Base-by-base conservation (phyloP, 202 grass and related monocot species). In the Saccharum hybrid region DNA sequence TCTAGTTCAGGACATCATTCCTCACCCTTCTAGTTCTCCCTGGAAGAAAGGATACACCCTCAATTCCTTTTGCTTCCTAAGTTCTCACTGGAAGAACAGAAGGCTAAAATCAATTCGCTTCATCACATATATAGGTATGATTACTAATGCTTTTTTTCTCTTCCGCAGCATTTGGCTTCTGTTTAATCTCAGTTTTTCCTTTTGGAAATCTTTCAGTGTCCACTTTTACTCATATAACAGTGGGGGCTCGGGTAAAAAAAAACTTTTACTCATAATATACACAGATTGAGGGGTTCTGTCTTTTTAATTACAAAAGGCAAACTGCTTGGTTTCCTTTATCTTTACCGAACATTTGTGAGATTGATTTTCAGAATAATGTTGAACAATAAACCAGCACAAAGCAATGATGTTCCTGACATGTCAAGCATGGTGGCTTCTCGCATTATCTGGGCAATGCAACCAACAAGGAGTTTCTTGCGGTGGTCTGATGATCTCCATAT, bases 401-500 rank as follows among this genome's bases (percentile, higher is more conserved):
- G 45, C 30, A 34, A 60, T 65, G 82, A 76, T 19, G 71, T 45
- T 84, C 69, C 76, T 80, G 63, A 43, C 76, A 70, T 88, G 56
- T 77, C 85, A 31, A 63, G 65, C 72, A 82, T 87, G 22, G 33
- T 9, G 65, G 56, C 22, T 75, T 61, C 63, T 56, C 49, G 13
- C 42, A 26, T 85, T 30, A 79, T 88, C 77, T 23, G 14, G 12
- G 71, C 63, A 63, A 81, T 85, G 87, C 71, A 76, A 71, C 71
- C 82, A 6, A 28, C 71, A 57, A 88, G 74, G 73, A 81, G 60
- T 63, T 40, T 67, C 30, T 70, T 88, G 42, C 41, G 15, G 7
- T 91, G 86, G 86, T 64, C 78, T 36, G 67, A 84, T 48, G 79
- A 85, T 66, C 79, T 91, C 72, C 86, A 91, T 79, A 84, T 34